phyloP scores from a whole-genome alignment of 805 yeast species.

The Myxozyma monticola region DNA sequence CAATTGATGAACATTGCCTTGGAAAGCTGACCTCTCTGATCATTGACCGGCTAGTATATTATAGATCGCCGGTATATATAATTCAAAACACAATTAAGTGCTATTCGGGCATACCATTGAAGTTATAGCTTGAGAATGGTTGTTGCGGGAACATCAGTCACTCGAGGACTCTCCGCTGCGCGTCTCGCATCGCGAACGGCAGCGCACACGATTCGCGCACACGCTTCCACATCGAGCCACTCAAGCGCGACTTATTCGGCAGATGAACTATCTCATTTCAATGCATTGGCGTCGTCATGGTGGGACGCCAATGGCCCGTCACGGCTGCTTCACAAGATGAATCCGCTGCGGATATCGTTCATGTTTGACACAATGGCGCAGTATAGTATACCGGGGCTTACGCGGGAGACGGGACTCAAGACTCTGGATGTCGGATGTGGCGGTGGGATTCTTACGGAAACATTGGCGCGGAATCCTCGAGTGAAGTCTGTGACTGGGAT shows the following conservation, averaged over 20 bases:
- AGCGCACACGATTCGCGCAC: no score
- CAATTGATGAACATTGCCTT: no score
- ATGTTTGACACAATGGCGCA: conserved; percentile 61
- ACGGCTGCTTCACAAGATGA: conserved; percentile 92
- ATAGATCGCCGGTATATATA: no score
- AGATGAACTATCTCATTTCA: conserved; percentile 78
- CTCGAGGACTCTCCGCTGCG: no score
- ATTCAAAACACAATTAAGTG: no score
- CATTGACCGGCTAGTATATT: no score
- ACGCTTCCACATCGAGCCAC: no score
- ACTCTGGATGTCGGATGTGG: conserved; percentile 96
- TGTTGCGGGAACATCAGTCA: no score
- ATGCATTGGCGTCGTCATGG: conserved; percentile 90
- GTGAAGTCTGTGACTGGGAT: conserved; percentile 71
- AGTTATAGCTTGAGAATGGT: no score
- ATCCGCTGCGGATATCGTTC: conserved; percentile 83
- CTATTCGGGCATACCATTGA: no score
- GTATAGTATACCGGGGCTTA: conserved; percentile 58
- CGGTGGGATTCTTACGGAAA: conserved; percentile 91
- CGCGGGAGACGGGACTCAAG: conserved; percentile 62
- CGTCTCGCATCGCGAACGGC: no score
- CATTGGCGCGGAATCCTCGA: conserved; percentile 69
- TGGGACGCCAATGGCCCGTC: conserved; percentile 96
- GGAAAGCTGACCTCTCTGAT: no score
- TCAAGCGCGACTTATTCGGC: conserved; percentile 24